phyloP scores from a whole-genome alignment of 2,329 filamentous ascomycete genomes.

The Herpomyces periplanetae region DNA sequence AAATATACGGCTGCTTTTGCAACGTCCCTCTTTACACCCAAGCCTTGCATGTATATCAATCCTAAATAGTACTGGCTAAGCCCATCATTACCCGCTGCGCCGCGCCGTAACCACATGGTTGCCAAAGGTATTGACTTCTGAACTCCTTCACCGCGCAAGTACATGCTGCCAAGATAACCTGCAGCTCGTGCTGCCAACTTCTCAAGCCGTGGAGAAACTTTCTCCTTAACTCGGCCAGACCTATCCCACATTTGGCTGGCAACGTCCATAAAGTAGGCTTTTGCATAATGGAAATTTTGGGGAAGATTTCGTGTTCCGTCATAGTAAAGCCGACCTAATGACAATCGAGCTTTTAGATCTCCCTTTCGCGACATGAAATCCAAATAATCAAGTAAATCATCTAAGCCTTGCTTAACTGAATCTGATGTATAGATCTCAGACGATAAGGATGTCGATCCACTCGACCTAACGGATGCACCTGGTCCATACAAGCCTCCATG shows the following conservation, averaged over 20 bases:
- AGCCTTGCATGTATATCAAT: slow-evolving; percentile 40
- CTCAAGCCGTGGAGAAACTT: slow-evolving; percentile 26
- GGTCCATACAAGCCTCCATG: slow-evolving; percentile 73
- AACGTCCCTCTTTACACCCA: slow-evolving; percentile 27
- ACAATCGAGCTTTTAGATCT: slow-evolving; percentile 51
- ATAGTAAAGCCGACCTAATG: slow-evolving; percentile 49
- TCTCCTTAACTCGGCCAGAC: slow-evolving; percentile 31
- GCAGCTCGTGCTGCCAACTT: slow-evolving; percentile 47
- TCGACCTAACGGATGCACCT: slow-evolving; percentile 59
- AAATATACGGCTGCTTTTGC: slow-evolving; percentile 33
- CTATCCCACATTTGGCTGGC: slow-evolving; percentile 43
- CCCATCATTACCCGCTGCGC: slow-evolving; percentile 30
- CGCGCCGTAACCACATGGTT: slow-evolving; percentile 43
- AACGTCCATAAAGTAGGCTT: slow-evolving; percentile 41
- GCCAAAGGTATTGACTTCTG: slow-evolving; percentile 38
- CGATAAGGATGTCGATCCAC: slow-evolving; percentile 47
- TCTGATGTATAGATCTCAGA: too few species aligned
- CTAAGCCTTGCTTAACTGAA: slow-evolving; percentile 28
- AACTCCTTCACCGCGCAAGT: slow-evolving; percentile 47
- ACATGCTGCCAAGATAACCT: slow-evolving; percentile 59
- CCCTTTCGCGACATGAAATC: slow-evolving; percentile 66
- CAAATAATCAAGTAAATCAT: slow-evolving; percentile 76
- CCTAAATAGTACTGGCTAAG: slow-evolving; percentile 54
- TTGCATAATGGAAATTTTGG: slow-evolving; percentile 28
- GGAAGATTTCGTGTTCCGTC: slow-evolving; percentile 40